phyloP scores from a whole-genome alignment of 805 yeast genomes.

The Candida piceae region DNA sequence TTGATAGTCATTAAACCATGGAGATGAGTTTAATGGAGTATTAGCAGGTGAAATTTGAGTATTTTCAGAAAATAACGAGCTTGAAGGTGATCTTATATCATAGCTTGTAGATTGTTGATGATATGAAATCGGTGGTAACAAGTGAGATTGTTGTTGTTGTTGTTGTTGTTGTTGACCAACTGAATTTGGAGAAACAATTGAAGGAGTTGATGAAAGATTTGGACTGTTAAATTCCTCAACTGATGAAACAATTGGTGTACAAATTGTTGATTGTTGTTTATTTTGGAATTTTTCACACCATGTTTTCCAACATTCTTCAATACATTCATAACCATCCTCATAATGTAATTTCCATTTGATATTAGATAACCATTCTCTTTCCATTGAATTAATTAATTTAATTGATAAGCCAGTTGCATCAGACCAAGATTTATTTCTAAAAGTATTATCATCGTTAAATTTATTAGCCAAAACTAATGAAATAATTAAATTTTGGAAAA shows the following conservation, averaged over 20 bases:
- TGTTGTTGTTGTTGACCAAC: conserved; percentile 3
- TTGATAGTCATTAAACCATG: conserved; percentile 19
- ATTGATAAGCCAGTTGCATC: conserved; percentile 85
- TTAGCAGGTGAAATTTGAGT: conserved; percentile 22
- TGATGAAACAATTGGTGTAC: conserved; percentile 6
- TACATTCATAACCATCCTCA: conserved; percentile 27
- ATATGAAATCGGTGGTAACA: conserved; percentile 1
- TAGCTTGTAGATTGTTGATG: conserved; percentile 4
- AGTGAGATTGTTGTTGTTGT: no score
- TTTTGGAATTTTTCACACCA: conserved; percentile 30
- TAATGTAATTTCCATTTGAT: conserved; percentile 30
- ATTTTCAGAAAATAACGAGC: conserved; percentile 17
- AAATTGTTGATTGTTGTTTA: not conserved
- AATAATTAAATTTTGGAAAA: conserved; percentile 55
- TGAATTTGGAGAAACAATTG: conserved; percentile 3
- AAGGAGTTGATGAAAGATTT: conserved; percentile 1
- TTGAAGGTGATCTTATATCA: conserved; percentile 17
- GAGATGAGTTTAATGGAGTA: conserved; percentile 22
- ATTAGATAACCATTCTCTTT: conserved; percentile 44
- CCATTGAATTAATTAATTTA: conserved; percentile 55
- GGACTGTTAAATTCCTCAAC: not conserved
- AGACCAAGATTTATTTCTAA: conserved; percentile 92
- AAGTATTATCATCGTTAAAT: conserved; percentile 94
- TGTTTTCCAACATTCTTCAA: conserved; percentile 33
- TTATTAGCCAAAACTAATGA: conserved; percentile 84